These are phyloP conservation scores for Crotalaria pallida DNA, from an alignment of 306 rosid species.

Conservation along the genomic window DNA sequence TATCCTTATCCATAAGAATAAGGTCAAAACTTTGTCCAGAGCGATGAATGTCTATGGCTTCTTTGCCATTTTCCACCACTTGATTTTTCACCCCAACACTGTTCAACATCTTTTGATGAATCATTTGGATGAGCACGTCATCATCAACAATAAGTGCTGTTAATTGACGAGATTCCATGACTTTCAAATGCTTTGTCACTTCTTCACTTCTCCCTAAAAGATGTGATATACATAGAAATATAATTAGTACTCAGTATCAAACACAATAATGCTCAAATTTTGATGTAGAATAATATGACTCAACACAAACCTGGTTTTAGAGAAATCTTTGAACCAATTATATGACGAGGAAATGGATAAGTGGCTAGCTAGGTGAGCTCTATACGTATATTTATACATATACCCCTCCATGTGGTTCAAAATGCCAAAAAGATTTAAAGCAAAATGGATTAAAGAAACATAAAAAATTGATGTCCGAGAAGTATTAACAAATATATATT, in stretches of 20 bases:
- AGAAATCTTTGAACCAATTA: background rate
- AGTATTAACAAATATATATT: conserved; percentile 5
- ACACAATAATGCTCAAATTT: too few relatives aligned
- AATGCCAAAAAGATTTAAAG: background rate
- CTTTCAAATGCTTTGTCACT: background rate
- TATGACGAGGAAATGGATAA: background rate
- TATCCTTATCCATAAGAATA: conserved; percentile 68
- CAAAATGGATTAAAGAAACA: background rate
- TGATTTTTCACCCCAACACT: conserved; percentile 41
- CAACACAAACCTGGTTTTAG: background rate
- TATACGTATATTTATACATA: background rate
- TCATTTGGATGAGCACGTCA: conserved; percentile 27
- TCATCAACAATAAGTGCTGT: conserved; percentile 73
- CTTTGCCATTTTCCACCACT: conserved; percentile 52
- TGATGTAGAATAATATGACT: too few relatives aligned
- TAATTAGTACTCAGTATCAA: too few relatives aligned
- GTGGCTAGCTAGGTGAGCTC: background rate
- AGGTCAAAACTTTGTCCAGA: conserved; percentile 60
- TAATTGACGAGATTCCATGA: conserved; percentile 2
- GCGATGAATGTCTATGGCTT: conserved; percentile 56
- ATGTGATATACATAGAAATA: too few relatives aligned
- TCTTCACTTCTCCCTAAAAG: background rate
- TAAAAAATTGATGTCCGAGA: background rate
- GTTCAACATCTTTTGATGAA: conserved; percentile 41
- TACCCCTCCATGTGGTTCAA: background rate